Percentiles rank a stretch among this genome's conserved stretches.
These are phyloP conservation scores for Furcasterigmium sp. DNA, from an alignment of 2,329 filamentous ascomycete genomes.

Conservation along the genomic window DNA sequence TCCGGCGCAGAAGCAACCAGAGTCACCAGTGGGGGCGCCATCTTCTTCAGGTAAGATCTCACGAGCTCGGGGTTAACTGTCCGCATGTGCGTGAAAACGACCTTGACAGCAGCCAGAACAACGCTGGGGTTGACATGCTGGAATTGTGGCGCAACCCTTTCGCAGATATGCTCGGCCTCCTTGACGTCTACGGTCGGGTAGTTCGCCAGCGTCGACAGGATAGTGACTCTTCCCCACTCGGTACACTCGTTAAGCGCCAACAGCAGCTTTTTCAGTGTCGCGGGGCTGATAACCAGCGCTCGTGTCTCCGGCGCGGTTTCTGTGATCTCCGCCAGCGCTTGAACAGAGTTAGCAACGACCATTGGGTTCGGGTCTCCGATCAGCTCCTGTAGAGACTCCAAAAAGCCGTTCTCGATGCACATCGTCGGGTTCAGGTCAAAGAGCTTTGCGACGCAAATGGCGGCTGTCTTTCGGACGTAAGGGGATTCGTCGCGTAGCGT, in stretches of 20 bases:
- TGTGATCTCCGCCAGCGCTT: conserved; percentile 84
- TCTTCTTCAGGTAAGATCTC: conserved; percentile 91
- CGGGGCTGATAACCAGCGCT: conserved; percentile 75
- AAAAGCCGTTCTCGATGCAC: conserved; percentile 94
- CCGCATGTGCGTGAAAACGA: conserved; percentile 95
- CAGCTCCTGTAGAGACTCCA: conserved; percentile 89
- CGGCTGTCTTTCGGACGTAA: conserved; percentile 96
- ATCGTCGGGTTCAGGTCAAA: conserved; percentile 90
- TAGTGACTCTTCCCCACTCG: conserved; percentile 95
- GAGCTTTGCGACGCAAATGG: conserved; percentile 95
- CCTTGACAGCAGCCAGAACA: conserved; percentile 94
- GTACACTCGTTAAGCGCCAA: conserved; percentile 98
- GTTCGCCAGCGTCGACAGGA: conserved; percentile 82
- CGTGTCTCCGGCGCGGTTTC: conserved; percentile 88
- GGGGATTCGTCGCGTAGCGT: conserved; percentile 95
- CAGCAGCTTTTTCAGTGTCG: conserved; percentile 87
- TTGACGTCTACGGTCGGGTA: conserved; percentile 85
- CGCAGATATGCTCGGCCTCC: conserved; percentile 97
- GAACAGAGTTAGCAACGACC: conserved; percentile 97
- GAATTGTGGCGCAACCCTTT: conserved; percentile 92
- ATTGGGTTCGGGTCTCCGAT: conserved; percentile 98
- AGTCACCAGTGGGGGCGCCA: conserved; percentile 92
- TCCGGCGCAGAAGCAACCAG: conserved; percentile 92
- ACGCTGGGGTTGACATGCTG: conserved; percentile 98
- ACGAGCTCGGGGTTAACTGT: conserved; percentile 71